Conservation (phyloP, 805 yeast species). For the Saccharomyces paradoxus region DNA sequence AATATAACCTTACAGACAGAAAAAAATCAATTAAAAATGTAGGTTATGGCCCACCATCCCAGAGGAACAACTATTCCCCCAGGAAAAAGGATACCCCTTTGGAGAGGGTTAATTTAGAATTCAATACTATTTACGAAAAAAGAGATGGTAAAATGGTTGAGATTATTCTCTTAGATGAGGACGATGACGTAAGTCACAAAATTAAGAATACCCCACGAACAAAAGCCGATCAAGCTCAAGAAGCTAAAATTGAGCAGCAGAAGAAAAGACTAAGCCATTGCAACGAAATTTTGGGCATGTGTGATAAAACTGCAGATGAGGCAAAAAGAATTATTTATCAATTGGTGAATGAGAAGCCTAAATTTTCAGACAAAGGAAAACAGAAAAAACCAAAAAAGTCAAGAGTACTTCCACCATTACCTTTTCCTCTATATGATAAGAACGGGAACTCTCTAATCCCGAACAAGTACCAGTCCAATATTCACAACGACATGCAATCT, state of each 20-base stretch:
- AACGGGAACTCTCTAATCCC: neutral
- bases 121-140: conserved; percentile 9
- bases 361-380: neutral
- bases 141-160: conserved; percentile 21
- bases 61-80: neutral
- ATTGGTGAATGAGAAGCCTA: conserved; percentile 9
- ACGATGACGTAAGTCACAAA: conserved; percentile 1
- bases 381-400: neutral
- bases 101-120: neutral
- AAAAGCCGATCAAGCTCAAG: too few relatives aligned
- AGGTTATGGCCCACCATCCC: neutral
- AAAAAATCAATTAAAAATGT: neutral
- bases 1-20: neutral
- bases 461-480: neutral
- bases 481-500: neutral
- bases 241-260: conserved; percentile 1
- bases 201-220: neutral
- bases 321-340: conserved; percentile 21
- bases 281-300: conserved; percentile 17
- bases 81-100: neutral
- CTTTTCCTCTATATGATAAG: neutral
- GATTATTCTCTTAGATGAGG: conserved; percentile 22
- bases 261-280: neutral
- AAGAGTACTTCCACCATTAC: conserved; percentile 6
- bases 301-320: conserved; percentile 24